A percentile compares a stretch with the other conserved stretches of the same genome.
Conservation (phyloP, 139 green algal genomes). For the Coccomyxa sp. region DNA sequence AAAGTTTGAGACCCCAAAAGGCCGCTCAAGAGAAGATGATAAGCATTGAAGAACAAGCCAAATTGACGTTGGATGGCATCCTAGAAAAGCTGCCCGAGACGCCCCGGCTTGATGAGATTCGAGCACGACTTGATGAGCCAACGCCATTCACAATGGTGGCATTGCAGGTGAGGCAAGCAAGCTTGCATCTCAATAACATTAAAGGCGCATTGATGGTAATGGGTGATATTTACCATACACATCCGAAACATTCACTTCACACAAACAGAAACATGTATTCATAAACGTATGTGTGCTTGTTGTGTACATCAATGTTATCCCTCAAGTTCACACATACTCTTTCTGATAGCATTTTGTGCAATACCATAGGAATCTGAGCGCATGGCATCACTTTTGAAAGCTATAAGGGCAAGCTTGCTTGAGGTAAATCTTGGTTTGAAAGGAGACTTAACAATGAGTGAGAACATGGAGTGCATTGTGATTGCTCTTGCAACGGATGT, state of each 20-base stretch:
- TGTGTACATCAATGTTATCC: slow-evolving; percentile 60
- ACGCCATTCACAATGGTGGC: slow-evolving; percentile 88
- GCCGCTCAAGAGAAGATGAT: slow-evolving; percentile 46
- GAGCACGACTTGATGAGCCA: slow-evolving; percentile 67
- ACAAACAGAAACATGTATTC: slow-evolving; percentile 33
- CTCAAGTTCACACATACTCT: neutral
- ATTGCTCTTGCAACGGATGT: slow-evolving; percentile 58
- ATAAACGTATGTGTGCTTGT: slow-evolving; percentile 76
- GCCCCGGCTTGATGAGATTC: slow-evolving; percentile 87
- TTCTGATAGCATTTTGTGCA: neutral
- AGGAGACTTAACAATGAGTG: slow-evolving; percentile 88
- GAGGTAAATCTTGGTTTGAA: slow-evolving; percentile 91
- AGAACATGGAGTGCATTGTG: slow-evolving; percentile 84
- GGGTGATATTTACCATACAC: neutral
- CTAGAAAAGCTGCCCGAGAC: slow-evolving; percentile 73
- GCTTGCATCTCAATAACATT: neutral
- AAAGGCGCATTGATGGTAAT: neutral
- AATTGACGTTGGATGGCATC: slow-evolving; percentile 78
- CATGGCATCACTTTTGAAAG: slow-evolving; percentile 81
- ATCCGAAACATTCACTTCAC: neutral
- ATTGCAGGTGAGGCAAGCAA: slow-evolving; percentile 57
- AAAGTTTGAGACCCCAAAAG: slow-evolving; percentile 68
- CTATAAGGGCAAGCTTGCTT: slow-evolving; percentile 75
- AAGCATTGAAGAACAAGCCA: slow-evolving; percentile 75
- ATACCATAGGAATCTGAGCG: slow-evolving; percentile 76